Evolutionary conservation across 2,329 filamentous ascomycete species (phyloP).

Genomic region (Cercospora zeae-maydis): DNA sequence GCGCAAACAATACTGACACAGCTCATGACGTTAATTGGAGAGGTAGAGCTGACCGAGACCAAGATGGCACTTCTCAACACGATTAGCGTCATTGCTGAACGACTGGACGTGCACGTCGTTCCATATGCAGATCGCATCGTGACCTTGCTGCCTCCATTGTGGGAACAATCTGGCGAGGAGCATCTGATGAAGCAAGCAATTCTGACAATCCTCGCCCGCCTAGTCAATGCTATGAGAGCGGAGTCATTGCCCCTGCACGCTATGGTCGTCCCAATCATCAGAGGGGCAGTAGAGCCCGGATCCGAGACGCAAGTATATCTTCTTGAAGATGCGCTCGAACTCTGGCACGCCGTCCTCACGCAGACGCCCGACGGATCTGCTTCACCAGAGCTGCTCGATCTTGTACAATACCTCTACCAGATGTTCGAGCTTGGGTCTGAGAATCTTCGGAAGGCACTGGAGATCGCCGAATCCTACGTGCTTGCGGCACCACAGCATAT

Average conservation of each 20-base stretch:
- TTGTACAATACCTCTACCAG: constrained; percentile 46
- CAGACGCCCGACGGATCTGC: constrained; percentile 48
- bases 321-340: constrained; percentile 84
- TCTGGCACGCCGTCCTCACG: constrained; percentile 77
- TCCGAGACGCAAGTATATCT: constrained; percentile 75
- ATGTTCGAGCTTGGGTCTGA: constrained; percentile 50
- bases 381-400: constrained; percentile 42
- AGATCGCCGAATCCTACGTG: constrained; percentile 50
- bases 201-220: constrained; percentile 74
- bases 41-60: constrained; percentile 78
- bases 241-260: constrained; percentile 74
- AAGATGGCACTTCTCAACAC: constrained; percentile 89
- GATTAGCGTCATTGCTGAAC: constrained; percentile 72
- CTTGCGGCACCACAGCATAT: constrained; percentile 48
- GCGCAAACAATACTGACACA: constrained; percentile 68
- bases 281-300: constrained; percentile 70
- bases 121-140: constrained; percentile 77
- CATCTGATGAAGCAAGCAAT: constrained; percentile 94
- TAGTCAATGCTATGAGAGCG: constrained; percentile 81
- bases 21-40: constrained; percentile 72
- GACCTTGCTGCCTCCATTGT: constrained; percentile 72
- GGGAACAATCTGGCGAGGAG: constrained; percentile 80
- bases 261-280: constrained; percentile 77
- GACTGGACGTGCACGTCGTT: constrained; percentile 70
- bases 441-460: constrained; percentile 46